Evolutionary conservation across 2,329 filamentous ascomycete genomes (phyloP).

Genomic region (Spiromastix sp.): DNA sequence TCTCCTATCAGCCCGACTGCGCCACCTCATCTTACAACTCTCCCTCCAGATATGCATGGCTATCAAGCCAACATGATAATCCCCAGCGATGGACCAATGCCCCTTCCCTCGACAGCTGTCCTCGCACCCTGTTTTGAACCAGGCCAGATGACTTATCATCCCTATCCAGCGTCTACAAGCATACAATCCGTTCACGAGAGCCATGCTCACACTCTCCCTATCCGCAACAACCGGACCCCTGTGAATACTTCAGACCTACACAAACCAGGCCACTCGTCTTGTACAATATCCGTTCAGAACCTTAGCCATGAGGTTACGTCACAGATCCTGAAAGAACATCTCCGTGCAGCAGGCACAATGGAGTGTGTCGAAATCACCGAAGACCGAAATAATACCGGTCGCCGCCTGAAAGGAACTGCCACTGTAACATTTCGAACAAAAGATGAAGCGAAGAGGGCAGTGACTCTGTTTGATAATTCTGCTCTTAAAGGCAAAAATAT

Average conservation of each 20-base stretch:
- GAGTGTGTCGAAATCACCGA: slow-evolving; percentile 23
- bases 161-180: slow-evolving; percentile 18
- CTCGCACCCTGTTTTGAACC: slow-evolving; percentile 20
- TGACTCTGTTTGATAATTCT: slow-evolving; percentile 23
- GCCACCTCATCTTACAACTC: slow-evolving; percentile 7
- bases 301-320: slow-evolving; percentile 20
- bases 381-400: slow-evolving; percentile 14
- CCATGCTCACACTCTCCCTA: slow-evolving; percentile 7
- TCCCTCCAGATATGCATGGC: slow-evolving; percentile 9
- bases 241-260: slow-evolving; percentile 1
- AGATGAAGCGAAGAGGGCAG: slow-evolving; percentile 27
- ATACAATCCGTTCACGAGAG: slow-evolving; percentile 13
- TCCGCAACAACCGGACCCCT: slow-evolving; percentile 7
- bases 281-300: slow-evolving; percentile 17
- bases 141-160: slow-evolving; percentile 18
- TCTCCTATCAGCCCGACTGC: slow-evolving; percentile 3
- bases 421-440: slow-evolving; percentile 22
- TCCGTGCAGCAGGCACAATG: slow-evolving; percentile 21
- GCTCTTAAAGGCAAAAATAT: slow-evolving; percentile 24
- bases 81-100: slow-evolving; percentile 8
- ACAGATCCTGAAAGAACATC: slow-evolving; percentile 19
- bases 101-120: slow-evolving; percentile 21
- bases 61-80: slow-evolving; percentile 11
- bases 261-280: slow-evolving; percentile 3
- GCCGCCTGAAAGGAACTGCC: slow-evolving; percentile 15